These are phyloP conservation scores for Lyophyllum decastes DNA, from an alignment of 768 basidiomycete genomes.

Conservation along the genomic window DNA sequence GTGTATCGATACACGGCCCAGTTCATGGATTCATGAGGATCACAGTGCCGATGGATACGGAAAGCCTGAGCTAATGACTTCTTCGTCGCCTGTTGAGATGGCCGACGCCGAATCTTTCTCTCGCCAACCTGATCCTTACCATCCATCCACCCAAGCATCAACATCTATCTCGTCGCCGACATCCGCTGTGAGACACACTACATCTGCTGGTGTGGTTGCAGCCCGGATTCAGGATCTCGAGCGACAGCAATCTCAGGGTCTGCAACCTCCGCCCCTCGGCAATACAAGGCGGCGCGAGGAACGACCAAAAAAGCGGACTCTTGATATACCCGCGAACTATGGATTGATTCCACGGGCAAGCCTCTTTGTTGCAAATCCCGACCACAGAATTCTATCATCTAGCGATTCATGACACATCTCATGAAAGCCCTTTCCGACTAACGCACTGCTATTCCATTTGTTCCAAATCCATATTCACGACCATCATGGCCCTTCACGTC, in stretches of 20 bases:
- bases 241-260: constrained; percentile 54
- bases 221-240: constrained; percentile 61
- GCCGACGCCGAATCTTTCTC: constrained; percentile 10
- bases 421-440: constrained; percentile 1
- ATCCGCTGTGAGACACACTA: constrained; percentile 15
- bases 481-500: constrained; percentile 9
- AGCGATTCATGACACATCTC: constrained; percentile 16
- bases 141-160: neutral
- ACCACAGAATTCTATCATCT: constrained; percentile 31
- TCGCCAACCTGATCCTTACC: constrained; percentile 5
- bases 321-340: constrained; percentile 47
- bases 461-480: constrained; percentile 5
- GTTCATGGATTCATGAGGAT: constrained; percentile 7
- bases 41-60: constrained; percentile 14
- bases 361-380: constrained; percentile 78
- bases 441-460: neutral
- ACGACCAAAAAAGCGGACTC: constrained; percentile 36
- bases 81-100: constrained; percentile 37
- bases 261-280: constrained; percentile 30
- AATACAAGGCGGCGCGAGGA: constrained; percentile 47
- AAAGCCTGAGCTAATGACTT: constrained; percentile 10
- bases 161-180: neutral
- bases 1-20: constrained; percentile 27
- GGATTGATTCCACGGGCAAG: constrained; percentile 64
- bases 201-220: constrained; percentile 37